Evolutionary conservation across 768 basidiomycete genomes (phyloP).

Genomic region (Suillus brevipes): DNA sequence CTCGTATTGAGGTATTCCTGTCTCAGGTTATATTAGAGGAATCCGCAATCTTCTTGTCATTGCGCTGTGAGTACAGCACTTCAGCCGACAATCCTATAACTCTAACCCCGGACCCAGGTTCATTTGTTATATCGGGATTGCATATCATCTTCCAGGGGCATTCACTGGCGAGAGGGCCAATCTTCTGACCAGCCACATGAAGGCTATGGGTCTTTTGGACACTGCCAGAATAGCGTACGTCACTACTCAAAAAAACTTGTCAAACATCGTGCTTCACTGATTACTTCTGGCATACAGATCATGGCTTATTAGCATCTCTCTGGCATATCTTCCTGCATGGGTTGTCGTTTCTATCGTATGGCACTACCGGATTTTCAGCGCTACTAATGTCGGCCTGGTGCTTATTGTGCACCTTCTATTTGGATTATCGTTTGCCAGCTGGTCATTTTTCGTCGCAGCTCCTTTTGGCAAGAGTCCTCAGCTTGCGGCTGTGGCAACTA

Average conservation of each 20-base stretch:
- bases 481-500: constrained; percentile 65
- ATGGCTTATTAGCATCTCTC: constrained; percentile 68
- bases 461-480: constrained; percentile 76
- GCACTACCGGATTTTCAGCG: constrained; percentile 65
- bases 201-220: constrained; percentile 77
- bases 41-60: constrained; percentile 63
- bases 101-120: constrained; percentile 44
- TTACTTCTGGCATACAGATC: constrained; percentile 27
- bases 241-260: background rate
- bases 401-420: constrained; percentile 66
- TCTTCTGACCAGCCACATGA: constrained; percentile 68
- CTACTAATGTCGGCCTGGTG: constrained; percentile 58
- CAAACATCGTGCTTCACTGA: constrained; percentile 6
- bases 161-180: constrained; percentile 66
- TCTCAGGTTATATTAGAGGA: constrained; percentile 60
- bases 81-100: background rate
- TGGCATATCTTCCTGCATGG: constrained; percentile 79
- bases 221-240: constrained; percentile 62
- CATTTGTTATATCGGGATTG: constrained; percentile 68
- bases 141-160: constrained; percentile 76
- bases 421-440: constrained; percentile 66
- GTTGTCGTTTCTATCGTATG: constrained; percentile 63
- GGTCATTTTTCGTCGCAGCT: constrained; percentile 68
- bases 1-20: constrained; percentile 9
- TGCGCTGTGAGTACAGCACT: constrained; percentile 50